Percentiles rank a stretch among this genome's conserved stretches.
Conservation (phyloP, 192 early-diverging fungal species). For the Gryganskiella cystojenkinii region DNA sequence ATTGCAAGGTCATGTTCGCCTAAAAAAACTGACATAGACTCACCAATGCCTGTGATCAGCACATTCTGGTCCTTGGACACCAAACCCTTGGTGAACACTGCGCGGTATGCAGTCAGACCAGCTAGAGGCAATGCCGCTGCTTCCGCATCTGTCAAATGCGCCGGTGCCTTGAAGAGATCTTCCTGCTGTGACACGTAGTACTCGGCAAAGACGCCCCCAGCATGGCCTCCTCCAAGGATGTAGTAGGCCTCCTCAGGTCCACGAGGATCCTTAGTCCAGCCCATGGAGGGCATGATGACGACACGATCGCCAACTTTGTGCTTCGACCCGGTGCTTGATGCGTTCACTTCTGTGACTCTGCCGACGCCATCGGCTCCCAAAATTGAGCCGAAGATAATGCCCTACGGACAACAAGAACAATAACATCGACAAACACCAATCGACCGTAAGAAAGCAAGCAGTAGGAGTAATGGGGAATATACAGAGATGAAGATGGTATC, state of each 20-base stretch:
- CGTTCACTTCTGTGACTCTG: too few relatives aligned
- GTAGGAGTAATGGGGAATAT: not conserved
- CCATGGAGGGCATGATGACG: conserved; percentile 62
- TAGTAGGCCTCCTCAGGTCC: conserved; percentile 59
- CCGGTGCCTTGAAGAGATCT: conserved; percentile 60
- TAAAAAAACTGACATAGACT: too few relatives aligned
- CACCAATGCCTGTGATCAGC: conserved; percentile 71
- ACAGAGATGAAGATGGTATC: not conserved
- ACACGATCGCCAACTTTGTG: conserved; percentile 50
- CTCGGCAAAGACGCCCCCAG: conserved; percentile 65
- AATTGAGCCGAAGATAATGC: conserved; percentile 54
- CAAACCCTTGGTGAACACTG: conserved; percentile 64
- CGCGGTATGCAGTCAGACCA: conserved; percentile 66
- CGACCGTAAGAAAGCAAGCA: too few relatives aligned
- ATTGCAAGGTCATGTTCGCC: too few relatives aligned
- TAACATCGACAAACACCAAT: too few relatives aligned
- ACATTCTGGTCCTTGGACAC: conserved; percentile 60
- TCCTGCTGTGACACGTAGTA: conserved; percentile 51
- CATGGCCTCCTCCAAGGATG: conserved; percentile 21
- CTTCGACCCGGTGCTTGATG: conserved; percentile 17
- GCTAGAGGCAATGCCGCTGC: conserved; percentile 75
- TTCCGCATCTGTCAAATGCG: conserved; percentile 64
- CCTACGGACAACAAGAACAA: too few relatives aligned
- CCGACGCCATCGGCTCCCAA: conserved; percentile 59
- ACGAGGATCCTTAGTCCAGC: conserved; percentile 64